Conservation (phyloP, 345 rosid genomes). For the Trapa bicornis region DNA sequence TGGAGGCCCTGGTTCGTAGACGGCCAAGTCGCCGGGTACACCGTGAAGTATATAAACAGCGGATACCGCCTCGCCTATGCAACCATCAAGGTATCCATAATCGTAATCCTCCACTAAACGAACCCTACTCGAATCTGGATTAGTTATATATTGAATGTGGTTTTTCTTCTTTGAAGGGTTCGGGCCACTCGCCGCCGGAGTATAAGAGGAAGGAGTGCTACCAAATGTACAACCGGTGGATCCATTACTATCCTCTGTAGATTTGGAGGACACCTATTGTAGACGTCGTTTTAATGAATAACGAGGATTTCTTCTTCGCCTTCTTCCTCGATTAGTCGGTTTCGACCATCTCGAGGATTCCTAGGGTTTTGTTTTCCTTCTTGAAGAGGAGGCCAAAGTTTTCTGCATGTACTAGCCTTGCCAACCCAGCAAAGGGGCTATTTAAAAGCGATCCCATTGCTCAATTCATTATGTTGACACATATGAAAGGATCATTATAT, state of each 20-base stretch:
- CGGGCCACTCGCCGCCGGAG: constrained; percentile 30
- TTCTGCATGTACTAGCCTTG: no score
- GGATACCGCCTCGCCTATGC: constrained; percentile 28
- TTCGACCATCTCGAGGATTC: neutral
- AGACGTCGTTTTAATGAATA: neutral
- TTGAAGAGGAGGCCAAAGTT: neutral
- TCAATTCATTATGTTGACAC: no score
- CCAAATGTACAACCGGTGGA: constrained; percentile 26
- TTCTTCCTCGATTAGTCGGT: neutral
- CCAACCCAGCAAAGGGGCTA: no score
- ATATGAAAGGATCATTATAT: no score
- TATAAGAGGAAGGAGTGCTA: constrained; percentile 22
- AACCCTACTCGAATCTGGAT: no score
- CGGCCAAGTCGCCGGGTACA: constrained; percentile 39
- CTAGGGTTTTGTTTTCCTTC: neutral
- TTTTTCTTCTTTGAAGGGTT: constrained; percentile 15
- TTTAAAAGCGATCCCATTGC: no score
- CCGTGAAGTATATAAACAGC: constrained; percentile 12
- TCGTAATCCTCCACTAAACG: neutral
- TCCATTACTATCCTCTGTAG: constrained; percentile 26
- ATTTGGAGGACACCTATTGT: neutral
- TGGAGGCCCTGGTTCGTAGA: constrained; percentile 37
- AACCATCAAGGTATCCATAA: constrained; percentile 20
- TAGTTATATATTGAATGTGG: no score
- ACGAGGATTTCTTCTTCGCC: neutral